Evolutionary conservation across 176 grass and related monocot genomes (phyloP).

Genomic region (Cenchrus purpureus): DNA sequence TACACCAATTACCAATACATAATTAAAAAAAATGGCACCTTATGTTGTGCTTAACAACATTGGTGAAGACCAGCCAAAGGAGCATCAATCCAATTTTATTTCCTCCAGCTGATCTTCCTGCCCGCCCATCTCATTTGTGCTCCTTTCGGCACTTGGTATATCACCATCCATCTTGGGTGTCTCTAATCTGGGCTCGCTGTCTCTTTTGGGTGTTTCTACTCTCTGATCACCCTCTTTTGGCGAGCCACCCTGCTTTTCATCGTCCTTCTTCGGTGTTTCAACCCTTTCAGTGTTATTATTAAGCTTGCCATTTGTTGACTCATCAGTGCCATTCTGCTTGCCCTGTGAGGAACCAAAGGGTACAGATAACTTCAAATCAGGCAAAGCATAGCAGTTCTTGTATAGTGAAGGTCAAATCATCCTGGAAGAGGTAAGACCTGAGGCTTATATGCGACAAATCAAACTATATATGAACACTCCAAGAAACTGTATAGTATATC

Average conservation of each 20-base stretch:
- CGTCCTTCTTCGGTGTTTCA: slow-evolving; percentile 41
- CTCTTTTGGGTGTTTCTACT: slow-evolving; percentile 33
- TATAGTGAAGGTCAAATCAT: background rate
- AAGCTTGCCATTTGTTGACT: slow-evolving; percentile 42
- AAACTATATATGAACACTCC: slow-evolving; percentile 4
- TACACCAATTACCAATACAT: slow-evolving; percentile 38
- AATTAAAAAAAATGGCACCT: slow-evolving; percentile 40
- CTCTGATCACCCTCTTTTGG: slow-evolving; percentile 32
- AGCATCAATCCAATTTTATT: slow-evolving; percentile 52
- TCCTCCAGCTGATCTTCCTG: slow-evolving; percentile 44
- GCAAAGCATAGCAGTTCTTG: slow-evolving; percentile 3
- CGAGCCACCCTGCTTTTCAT: slow-evolving; percentile 27
- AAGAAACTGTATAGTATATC: slow-evolving; percentile 9
- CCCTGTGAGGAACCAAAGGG: slow-evolving; percentile 38
- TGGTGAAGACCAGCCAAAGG: background rate
- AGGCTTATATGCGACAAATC: background rate
- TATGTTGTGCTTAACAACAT: slow-evolving; percentile 31
- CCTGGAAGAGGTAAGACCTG: background rate
- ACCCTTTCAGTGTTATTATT: slow-evolving; percentile 42
- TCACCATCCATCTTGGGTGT: slow-evolving; percentile 34
- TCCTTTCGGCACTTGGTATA: background rate
- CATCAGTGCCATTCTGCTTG: slow-evolving; percentile 54
- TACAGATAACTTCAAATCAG: slow-evolving; percentile 10
- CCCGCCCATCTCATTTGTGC: slow-evolving; percentile 24
- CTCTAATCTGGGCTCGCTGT: slow-evolving; percentile 35